These are phyloP conservation scores for Penicillium sp. DNA, from an alignment of 2,329 filamentous ascomycete genomes.

Conservation along the genomic window DNA sequence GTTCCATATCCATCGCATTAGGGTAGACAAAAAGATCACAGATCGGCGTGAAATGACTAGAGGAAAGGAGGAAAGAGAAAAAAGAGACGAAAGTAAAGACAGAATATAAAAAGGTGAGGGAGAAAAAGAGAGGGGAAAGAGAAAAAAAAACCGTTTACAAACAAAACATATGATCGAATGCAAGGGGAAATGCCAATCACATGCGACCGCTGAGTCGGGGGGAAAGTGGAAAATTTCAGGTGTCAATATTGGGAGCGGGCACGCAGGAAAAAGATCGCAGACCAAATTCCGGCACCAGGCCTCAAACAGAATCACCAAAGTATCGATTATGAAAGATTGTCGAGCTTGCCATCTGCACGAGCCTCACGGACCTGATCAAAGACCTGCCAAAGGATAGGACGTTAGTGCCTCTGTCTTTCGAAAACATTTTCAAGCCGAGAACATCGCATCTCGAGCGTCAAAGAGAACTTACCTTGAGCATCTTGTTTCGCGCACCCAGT, in stretches of 20 bases:
- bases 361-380: conserved; percentile 93
- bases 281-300: conserved; percentile 9
- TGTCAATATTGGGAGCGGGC: not conserved
- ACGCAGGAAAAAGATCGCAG: not conserved
- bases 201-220: conserved; percentile 13
- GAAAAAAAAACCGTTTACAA: conserved; percentile 1
- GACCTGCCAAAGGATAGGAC: conserved; percentile 47
- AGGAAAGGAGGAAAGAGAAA: conserved; percentile 6
- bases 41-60: conserved; percentile 22
- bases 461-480: conserved; percentile 71
- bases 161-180: conserved; percentile 11
- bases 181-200: conserved; percentile 8
- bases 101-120: conserved; percentile 10
- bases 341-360: conserved; percentile 66
- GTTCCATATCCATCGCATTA: conserved; percentile 22
- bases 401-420: conserved; percentile 20
- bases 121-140: conserved; percentile 6
- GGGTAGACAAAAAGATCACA: conserved; percentile 19
- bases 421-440: not conserved
- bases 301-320: conserved; percentile 5
- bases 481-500: conserved; percentile 88
- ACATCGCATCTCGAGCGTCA: not conserved
- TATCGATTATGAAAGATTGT: conserved; percentile 21
- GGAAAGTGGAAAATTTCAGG: conserved; percentile 2
- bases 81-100: not conserved